These are phyloP conservation scores for Isabelozyma heimii DNA, from an alignment of 805 yeast species.

Conservation along the genomic window DNA sequence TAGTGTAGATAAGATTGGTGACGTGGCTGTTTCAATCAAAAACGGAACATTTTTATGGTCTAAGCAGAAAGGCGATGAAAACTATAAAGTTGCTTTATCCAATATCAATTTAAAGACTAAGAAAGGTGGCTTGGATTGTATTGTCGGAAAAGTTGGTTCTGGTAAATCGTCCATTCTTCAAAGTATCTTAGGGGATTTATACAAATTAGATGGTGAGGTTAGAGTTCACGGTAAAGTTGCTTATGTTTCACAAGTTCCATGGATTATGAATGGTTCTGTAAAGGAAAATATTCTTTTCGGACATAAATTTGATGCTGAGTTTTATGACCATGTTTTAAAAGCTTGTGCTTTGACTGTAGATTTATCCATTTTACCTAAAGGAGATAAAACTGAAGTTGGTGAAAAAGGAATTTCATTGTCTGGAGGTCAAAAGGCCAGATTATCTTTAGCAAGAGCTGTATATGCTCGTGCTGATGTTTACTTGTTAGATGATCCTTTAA, in stretches of 20 bases:
- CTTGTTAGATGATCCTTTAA: conserved; percentile 85
- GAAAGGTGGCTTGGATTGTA: conserved; percentile 78
- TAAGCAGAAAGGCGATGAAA: conserved; percentile 54
- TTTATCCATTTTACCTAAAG: conserved; percentile 76
- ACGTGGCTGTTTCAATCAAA: conserved; percentile 58
- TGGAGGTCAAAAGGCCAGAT: conserved; percentile 97
- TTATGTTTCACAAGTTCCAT: conserved; percentile 89
- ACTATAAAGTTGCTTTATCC: conserved; percentile 62
- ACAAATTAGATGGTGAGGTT: conserved; percentile 72
- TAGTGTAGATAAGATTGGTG: conserved; percentile 55
- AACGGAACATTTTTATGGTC: conserved; percentile 79
- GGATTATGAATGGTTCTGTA: conserved; percentile 96
- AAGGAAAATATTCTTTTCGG: conserved; percentile 92
- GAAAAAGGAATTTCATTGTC: conserved; percentile 95
- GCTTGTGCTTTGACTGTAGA: conserved; percentile 89
- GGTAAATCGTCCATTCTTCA: conserved; percentile 86
- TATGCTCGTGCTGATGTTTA: conserved; percentile 92
- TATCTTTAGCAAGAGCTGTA: conserved; percentile 92
- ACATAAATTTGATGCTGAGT: conserved; percentile 73
- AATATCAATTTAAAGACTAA: conserved; percentile 61
- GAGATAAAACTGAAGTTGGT: conserved; percentile 91
- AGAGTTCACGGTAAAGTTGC: conserved; percentile 76
- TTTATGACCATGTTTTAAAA: conserved; percentile 74
- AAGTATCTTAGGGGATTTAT: conserved; percentile 78
- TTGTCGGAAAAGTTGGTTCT: conserved; percentile 86